These are phyloP conservation scores for Rheum nobile DNA, from an alignment of 148 eudicot genomes.

Conservation along the genomic window DNA sequence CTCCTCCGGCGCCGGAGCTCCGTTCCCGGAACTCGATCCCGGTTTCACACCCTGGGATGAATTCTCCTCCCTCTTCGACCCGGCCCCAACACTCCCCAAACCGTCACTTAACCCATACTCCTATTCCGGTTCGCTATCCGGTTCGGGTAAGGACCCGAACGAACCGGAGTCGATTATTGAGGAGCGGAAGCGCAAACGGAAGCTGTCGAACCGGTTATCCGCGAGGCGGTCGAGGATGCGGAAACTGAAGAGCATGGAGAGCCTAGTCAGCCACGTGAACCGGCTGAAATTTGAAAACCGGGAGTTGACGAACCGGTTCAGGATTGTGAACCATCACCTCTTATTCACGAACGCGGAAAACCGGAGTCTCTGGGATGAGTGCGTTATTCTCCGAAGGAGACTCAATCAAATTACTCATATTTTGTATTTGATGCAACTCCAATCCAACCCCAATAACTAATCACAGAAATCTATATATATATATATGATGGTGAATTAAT, in stretches of 20 bases:
- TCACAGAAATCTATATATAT: not conserved
- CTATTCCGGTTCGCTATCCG: not conserved
- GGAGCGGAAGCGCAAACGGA: not conserved
- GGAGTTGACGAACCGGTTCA: not conserved
- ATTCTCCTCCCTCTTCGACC: not conserved
- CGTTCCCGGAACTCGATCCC: not conserved
- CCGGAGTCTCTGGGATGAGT: not conserved
- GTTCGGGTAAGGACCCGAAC: not conserved
- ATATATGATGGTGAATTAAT: not conserved
- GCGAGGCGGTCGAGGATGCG: constrained; percentile 5
- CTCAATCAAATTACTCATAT: not conserved
- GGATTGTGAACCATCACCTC: not conserved
- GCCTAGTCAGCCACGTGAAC: not conserved
- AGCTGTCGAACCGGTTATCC: constrained; percentile 3
- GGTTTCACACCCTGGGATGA: not conserved
- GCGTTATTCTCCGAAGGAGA: not conserved
- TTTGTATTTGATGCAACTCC: not conserved
- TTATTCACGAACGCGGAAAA: not conserved
- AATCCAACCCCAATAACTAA: not conserved
- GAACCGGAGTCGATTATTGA: not conserved
- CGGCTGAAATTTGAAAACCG: not conserved
- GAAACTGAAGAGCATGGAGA: not conserved
- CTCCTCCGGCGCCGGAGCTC: not conserved
- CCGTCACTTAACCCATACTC: not conserved
- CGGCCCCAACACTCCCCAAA: not conserved